These are phyloP conservation scores for Heterobasidion occidentale DNA, from an alignment of 1,284 basidiomycete species.

Conservation along the genomic window DNA sequence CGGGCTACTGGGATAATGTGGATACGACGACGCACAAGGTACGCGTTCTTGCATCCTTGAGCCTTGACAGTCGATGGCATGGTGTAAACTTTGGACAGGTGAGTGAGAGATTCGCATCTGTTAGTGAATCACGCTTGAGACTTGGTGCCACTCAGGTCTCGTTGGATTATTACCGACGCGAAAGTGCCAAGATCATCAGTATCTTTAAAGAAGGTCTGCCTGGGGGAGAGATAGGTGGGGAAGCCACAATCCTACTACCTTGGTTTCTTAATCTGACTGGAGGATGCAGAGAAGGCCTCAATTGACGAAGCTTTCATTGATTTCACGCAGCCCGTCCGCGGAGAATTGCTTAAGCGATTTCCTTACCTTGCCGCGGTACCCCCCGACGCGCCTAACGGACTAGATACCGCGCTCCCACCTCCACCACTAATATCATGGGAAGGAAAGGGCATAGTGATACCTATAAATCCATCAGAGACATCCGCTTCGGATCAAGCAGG, in stretches of 20 bases:
- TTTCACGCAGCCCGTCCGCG: slow-evolving; percentile 72
- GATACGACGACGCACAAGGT: slow-evolving; percentile 92
- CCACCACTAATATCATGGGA: slow-evolving; percentile 69
- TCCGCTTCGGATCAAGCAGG: slow-evolving; percentile 10
- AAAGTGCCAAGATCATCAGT: slow-evolving; percentile 84
- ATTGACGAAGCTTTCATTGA: slow-evolving; percentile 90
- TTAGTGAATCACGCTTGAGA: background rate
- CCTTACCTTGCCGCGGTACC: slow-evolving; percentile 74
- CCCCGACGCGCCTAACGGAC: slow-evolving; percentile 55
- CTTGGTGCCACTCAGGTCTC: slow-evolving; percentile 57
- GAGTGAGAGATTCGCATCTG: background rate
- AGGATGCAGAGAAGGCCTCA: slow-evolving; percentile 65
- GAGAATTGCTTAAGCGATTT: slow-evolving; percentile 63
- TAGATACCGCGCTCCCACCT: slow-evolving; percentile 78
- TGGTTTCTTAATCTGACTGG: background rate
- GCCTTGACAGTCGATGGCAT: background rate
- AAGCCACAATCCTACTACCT: background rate
- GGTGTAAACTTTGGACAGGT: background rate
- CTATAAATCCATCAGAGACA: slow-evolving; percentile 35
- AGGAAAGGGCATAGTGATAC: slow-evolving; percentile 62
- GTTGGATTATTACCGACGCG: slow-evolving; percentile 88
- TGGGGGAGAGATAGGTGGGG: slow-evolving; percentile 58
- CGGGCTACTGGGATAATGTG: slow-evolving; percentile 85
- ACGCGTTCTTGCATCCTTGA: slow-evolving; percentile 6
- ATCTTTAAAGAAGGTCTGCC: slow-evolving; percentile 79